These are phyloP conservation scores for Pleurotus tuber-regium DNA, from an alignment of 768 basidiomycete species.

Conservation along the genomic window DNA sequence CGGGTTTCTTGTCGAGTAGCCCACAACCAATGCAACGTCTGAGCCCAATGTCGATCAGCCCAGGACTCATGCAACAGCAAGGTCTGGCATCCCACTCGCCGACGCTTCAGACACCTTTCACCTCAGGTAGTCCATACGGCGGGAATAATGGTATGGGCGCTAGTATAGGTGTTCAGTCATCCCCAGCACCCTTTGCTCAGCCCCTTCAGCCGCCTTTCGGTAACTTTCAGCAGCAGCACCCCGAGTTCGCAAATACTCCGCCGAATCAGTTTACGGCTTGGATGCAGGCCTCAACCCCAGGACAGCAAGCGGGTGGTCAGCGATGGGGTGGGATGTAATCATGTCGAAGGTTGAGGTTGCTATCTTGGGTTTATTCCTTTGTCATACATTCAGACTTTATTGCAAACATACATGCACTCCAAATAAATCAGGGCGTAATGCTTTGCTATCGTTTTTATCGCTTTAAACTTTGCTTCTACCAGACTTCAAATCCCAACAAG, in stretches of 20 bases:
- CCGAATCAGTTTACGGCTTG: constrained; percentile 24
- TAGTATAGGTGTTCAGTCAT: constrained; percentile 30
- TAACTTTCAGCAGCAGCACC: constrained; percentile 19
- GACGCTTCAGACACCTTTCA: not conserved
- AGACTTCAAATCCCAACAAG: too few relatives aligned
- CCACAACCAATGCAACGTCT: constrained; percentile 1
- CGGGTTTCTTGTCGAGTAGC: not conserved
- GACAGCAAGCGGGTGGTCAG: constrained; percentile 20
- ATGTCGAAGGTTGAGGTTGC: not conserved
- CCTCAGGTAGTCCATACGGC: not conserved
- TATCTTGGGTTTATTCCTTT: not conserved
- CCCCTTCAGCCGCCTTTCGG: constrained; percentile 16
- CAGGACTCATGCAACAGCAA: constrained; percentile 1
- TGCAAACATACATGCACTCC: not conserved
- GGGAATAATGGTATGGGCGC: constrained; percentile 8
- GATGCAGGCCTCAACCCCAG: constrained; percentile 22
- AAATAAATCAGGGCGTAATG: too few relatives aligned
- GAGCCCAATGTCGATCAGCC: constrained; percentile 4
- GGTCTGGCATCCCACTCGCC: not conserved
- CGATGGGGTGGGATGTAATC: constrained; percentile 41
- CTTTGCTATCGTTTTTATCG: too few relatives aligned
- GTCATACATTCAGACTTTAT: not conserved
- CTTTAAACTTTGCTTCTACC: too few relatives aligned
- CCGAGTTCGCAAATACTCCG: constrained; percentile 28
- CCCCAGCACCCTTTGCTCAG: constrained; percentile 28